Evolutionary conservation across 495 filamentous ascomycete species (phyloP), one percentile per base, ranked within the genome.

Genomic region (Penicillium chermesinum): DNA sequence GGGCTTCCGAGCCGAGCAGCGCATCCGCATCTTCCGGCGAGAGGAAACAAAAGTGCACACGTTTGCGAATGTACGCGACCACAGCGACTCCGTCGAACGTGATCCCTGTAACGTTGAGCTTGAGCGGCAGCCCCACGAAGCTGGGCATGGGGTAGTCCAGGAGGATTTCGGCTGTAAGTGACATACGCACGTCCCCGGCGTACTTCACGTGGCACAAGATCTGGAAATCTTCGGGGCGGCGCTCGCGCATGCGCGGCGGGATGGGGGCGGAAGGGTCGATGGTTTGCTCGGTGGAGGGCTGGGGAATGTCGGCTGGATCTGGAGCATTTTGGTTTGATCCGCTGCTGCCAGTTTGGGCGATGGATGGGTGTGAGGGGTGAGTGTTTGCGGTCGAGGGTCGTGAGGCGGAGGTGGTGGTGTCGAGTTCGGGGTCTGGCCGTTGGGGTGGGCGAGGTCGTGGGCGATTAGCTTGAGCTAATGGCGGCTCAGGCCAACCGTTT

Each of bases 101-200:
- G 36, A 97, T 65, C 0, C 94, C 93, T 1, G 93, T 96, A 53
- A 98, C 90, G 52, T 91, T 91, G 2, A 98, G 75, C 57, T 88
- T 87, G 10, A 97, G 72, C 0, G 93, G 93, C 14, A 98, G 86
- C 1, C 89, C 88, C 8, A 95, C 93, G 55, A 98, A 98, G 67
- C 85, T 90, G 9, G 89, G 89, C 85, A 96, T 95, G 0, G 93
- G 93, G 62, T 97, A 98, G 69, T 98, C 93, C 21, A 98, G 86
- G 15, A 97, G 73, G 34, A 98, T 90, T 61, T 96, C 89, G 0
- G 93, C 89, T 12, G 93, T 96, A 15, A 98, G 71, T 39, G 88
- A 88, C 3, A 98, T 74, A 39, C 82, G 82, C 19, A 98, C 74
- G 50, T 95, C 84, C 1, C 93, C 93, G 1, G 80, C 76, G 64